Base-by-base conservation (phyloP, 116 monocot species). In the Cymodocea nodosa region DNA sequence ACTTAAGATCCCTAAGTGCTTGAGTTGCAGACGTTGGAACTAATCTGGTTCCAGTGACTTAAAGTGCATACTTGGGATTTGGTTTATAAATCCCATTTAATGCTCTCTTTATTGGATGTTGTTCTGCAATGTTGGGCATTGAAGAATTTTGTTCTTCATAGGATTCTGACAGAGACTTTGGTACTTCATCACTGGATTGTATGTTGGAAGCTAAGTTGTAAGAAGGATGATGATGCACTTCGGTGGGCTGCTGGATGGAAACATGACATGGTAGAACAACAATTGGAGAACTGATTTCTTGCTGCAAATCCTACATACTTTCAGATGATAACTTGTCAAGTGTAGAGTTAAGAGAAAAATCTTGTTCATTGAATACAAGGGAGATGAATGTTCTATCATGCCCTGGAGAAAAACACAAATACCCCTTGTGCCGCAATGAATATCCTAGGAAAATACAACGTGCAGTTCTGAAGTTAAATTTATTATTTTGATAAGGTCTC, bases 31-130 rank as follows among this genome's bases (percentile, higher is more conserved):
- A 23, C 4, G 8, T 66, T 6, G 51, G 66, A 49, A 5, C 35
- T 2, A 13, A 11, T 14, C 2, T 18, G 24, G 5, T 0, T 14
- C 10, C 4, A 4, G 14, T 6, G 52, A 13, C 19, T 51, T 2
- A 19, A 9, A 52, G 6, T 30, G 66, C 66, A 66, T 66, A 66
- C 8, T 51, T 25, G 4, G 51, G 51, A 34, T 66, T 66, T 20
- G 66, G 66, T 25, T 52, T 25, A 5, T 14, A n/a, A 30, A 66
- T 52, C 4, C 50, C 52, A 2, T 15, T 16, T 24, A 13, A 0
- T n/a, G 48, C 5, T 14, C 64, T 14, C 20, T 40, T 64, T n/a
- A n/a, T n/a, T n/a, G n/a, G n/a, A n/a, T n/a, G n/a, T n/a, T n/a
- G n/a, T n/a, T n/a, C n/a, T n/a, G n/a, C n/a, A n/a, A n/a, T n/a